A percentile compares a stretch with the other conserved stretches of the same genome.
These are phyloP conservation scores for Taphrina wiesneri DNA, from an alignment of 1,139 yeast species.

Conservation along the genomic window DNA sequence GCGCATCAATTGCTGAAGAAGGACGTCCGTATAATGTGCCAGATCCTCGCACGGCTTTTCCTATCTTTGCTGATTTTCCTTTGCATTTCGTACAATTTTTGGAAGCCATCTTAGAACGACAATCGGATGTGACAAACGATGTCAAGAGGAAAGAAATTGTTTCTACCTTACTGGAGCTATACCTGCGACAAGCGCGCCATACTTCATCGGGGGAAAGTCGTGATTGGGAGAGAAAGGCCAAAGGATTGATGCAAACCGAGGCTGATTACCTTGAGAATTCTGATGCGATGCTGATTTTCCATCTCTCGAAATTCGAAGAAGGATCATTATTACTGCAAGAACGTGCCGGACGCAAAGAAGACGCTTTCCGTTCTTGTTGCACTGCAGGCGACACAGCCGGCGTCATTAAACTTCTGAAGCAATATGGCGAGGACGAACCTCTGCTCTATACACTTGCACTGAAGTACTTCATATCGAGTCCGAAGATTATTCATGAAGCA, in stretches of 20 bases:
- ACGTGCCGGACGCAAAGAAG: conserved; percentile 59
- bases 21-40: conserved; percentile 55
- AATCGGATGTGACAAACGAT: conserved; percentile 34
- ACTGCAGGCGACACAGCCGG: conserved; percentile 59
- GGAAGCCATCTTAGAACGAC: conserved; percentile 65
- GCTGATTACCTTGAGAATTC: conserved; percentile 48
- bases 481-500: conserved; percentile 56
- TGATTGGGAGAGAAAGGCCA: conserved; percentile 69
- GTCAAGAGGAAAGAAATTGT: conserved; percentile 68
- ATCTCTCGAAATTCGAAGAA: conserved; percentile 40
- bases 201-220: conserved; percentile 47
- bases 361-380: conserved; percentile 64
- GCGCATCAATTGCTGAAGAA: neutral
- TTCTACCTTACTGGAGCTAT: conserved; percentile 79
- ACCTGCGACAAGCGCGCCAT: conserved; percentile 60
- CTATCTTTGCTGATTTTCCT: conserved; percentile 80
- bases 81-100: conserved; percentile 88
- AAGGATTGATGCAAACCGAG: conserved; percentile 48
- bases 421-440: conserved; percentile 63
- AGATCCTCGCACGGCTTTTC: conserved; percentile 79
- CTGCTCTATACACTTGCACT: conserved; percentile 68
- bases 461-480: conserved; percentile 62
- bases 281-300: conserved; percentile 41
- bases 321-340: conserved; percentile 47
- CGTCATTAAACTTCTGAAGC: conserved; percentile 59